Conservation (phyloP, 768 basidiomycete genomes). For the Agaricus blazei region DNA sequence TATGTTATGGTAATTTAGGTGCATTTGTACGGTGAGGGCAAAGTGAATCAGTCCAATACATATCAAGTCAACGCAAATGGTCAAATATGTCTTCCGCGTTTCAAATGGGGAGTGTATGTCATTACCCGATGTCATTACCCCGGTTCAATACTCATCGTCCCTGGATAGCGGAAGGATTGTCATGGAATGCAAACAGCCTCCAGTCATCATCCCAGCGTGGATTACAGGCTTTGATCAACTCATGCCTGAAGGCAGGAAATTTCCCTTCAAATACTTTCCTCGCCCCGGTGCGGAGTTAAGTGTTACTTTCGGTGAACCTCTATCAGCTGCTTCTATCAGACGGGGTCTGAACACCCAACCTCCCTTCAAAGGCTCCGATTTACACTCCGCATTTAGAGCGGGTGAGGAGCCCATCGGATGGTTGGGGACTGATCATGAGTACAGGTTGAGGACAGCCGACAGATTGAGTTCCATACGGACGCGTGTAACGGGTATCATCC, state of each 20-base stretch:
- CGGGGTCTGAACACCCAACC: constrained; percentile 1
- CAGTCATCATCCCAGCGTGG: constrained; percentile 91
- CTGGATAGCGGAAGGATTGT: constrained; percentile 70
- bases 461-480: constrained; percentile 31
- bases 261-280: constrained; percentile 71
- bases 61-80: constrained; percentile 41
- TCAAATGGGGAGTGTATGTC: constrained; percentile 96
- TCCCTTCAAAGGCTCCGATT: constrained; percentile 5
- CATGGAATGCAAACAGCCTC: constrained; percentile 53
- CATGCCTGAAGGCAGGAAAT: constrained; percentile 82
- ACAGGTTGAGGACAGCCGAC: constrained; percentile 4
- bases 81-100: constrained; percentile 53
- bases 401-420: constrained; percentile 18
- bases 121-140: neutral
- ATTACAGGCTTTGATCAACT: constrained; percentile 79
- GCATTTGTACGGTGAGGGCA: constrained; percentile 89
- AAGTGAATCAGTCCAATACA: constrained; percentile 68
- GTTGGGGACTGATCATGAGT: constrained; percentile 15
- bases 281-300: constrained; percentile 56
- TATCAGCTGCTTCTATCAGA: constrained; percentile 31
- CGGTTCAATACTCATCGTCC: constrained; percentile 4
- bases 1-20: constrained; percentile 41
- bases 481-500: constrained; percentile 49
- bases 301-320: constrained; percentile 77
- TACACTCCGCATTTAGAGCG: constrained; percentile 7